Evolutionary conservation across 2,329 filamentous ascomycete species (phyloP), one percentile per base, ranked within the genome.

Genomic region (Colletotrichum cuscutae): DNA sequence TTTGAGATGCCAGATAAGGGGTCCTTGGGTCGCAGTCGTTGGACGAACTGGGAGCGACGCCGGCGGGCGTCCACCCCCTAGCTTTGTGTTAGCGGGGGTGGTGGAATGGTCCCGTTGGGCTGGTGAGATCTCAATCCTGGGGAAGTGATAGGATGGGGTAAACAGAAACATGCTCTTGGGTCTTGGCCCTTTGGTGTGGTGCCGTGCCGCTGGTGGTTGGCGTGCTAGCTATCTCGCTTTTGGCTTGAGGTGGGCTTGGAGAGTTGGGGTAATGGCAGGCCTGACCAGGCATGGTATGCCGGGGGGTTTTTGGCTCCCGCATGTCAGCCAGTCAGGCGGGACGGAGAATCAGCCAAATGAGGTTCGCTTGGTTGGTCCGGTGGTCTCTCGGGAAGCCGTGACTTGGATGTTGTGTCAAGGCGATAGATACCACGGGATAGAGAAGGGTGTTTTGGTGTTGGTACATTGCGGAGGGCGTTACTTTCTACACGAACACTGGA

Each of bases 1-100:
- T 70, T 73, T 60, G 61, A 53, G 53, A 37, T 65, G 56, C 60
- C 60, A 71, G 71, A 73, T 71, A 71, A 73, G 61, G 71, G 66
- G 60, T 61, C 22, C 71, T 65, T 73, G 67, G 61, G 66, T 73
- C 32, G 61, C 67, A 73, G 66, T 73, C 66, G 60, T 61, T 62
- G 61, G 66, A 65, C 67, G 60, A 15, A 71, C 65, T 73, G 35
- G 66, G 67, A 65, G 37, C 37, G 19, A 56, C 70, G 66, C 59
- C 66, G 67, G 66, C 71, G 60, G 59, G 67, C 71, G 66, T 42
- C 37, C 37, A 42, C 66, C 54, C 59, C 19, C 19, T 49, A 49
- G 42, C 42, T 49, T n/a, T 42, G 37, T 42, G 30, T 49, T n/a
- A 57, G 54, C 56, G 60, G 66, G 66, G 67, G 56, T 37, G 28